phyloP scores from a whole-genome alignment of 805 yeast species.

The Candida sithepensis region DNA sequence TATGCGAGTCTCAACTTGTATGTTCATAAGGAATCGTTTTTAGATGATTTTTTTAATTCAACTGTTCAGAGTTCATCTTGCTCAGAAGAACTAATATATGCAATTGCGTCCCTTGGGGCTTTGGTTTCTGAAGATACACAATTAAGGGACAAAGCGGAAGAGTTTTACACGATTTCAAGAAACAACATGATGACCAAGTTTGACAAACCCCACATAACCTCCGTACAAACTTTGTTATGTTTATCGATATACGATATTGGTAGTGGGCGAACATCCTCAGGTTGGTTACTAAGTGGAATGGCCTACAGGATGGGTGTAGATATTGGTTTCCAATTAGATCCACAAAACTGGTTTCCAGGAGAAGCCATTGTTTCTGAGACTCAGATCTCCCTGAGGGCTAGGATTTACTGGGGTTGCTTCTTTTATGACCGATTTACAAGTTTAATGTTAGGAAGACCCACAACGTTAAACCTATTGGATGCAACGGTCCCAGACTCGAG shows the following conservation, averaged over 20 bases:
- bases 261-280: slow-evolving; percentile 52
- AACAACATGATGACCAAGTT: slow-evolving; percentile 37
- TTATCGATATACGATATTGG: slow-evolving; percentile 61
- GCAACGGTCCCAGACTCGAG: slow-evolving; percentile 59
- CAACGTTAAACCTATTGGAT: slow-evolving; percentile 50
- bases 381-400: slow-evolving; percentile 52
- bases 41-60: slow-evolving; percentile 58
- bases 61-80: slow-evolving; percentile 50
- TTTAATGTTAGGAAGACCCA: slow-evolving; percentile 55
- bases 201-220: slow-evolving; percentile 46
- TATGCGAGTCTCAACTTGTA: slow-evolving; percentile 63
- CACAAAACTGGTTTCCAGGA: slow-evolving; percentile 52
- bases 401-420: slow-evolving; percentile 67
- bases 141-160: slow-evolving; percentile 37
- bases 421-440: slow-evolving; percentile 63
- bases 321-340: slow-evolving; percentile 60
- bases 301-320: slow-evolving; percentile 65
- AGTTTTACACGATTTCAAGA: slow-evolving; percentile 47
- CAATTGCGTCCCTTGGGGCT: slow-evolving; percentile 60
- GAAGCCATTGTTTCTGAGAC: slow-evolving; percentile 40
- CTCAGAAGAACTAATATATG: slow-evolving; percentile 48
- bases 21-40: slow-evolving; percentile 60
- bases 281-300: slow-evolving; percentile 62
- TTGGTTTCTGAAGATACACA: slow-evolving; percentile 42
- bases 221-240: slow-evolving; percentile 55